phyloP scores from a whole-genome alignment of 306 rosid genomes.

The Begonia masoniana region DNA sequence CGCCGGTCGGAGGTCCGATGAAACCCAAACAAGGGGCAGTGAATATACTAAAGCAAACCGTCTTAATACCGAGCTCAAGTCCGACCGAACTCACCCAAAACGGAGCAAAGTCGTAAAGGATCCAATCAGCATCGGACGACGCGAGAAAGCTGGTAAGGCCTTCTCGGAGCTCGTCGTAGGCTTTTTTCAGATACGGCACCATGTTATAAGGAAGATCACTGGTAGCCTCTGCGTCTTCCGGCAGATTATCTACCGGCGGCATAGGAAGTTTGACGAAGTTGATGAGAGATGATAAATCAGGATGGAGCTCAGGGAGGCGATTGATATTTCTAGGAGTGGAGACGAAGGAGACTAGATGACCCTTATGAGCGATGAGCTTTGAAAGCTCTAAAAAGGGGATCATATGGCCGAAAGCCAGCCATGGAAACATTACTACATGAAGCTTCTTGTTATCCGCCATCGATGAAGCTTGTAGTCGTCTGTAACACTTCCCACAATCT shows the following conservation, averaged over 20 bases:
- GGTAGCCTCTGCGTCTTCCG: slow-evolving; percentile 12
- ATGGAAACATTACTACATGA: slow-evolving; percentile 48
- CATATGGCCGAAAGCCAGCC: slow-evolving; percentile 55
- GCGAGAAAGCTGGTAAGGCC: slow-evolving; percentile 3
- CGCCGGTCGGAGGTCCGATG: not conserved
- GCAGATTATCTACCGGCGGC: slow-evolving; percentile 19
- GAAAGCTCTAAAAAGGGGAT: slow-evolving; percentile 33
- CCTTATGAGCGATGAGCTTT: slow-evolving; percentile 44
- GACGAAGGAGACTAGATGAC: slow-evolving; percentile 25
- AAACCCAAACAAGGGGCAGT: not conserved
- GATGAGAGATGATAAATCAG: slow-evolving; percentile 11
- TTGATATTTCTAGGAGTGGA: slow-evolving; percentile 41
- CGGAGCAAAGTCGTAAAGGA: slow-evolving; percentile 14
- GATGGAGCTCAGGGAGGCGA: slow-evolving; percentile 37
- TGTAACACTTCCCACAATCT: no score
- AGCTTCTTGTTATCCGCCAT: slow-evolving; percentile 11
- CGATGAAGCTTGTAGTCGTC: not conserved
- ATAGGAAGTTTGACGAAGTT: slow-evolving; percentile 27
- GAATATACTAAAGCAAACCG: slow-evolving; percentile 6
- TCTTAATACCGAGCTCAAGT: not conserved
- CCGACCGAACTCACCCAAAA: slow-evolving; percentile 12
- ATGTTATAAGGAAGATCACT: slow-evolving; percentile 1
- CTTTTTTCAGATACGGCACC: slow-evolving; percentile 10
- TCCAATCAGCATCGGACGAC: slow-evolving; percentile 12
- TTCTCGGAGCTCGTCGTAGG: slow-evolving; percentile 15